Evolutionary conservation across 2,329 filamentous ascomycete genomes (phyloP).

Genomic region (Alternaria panax): DNA sequence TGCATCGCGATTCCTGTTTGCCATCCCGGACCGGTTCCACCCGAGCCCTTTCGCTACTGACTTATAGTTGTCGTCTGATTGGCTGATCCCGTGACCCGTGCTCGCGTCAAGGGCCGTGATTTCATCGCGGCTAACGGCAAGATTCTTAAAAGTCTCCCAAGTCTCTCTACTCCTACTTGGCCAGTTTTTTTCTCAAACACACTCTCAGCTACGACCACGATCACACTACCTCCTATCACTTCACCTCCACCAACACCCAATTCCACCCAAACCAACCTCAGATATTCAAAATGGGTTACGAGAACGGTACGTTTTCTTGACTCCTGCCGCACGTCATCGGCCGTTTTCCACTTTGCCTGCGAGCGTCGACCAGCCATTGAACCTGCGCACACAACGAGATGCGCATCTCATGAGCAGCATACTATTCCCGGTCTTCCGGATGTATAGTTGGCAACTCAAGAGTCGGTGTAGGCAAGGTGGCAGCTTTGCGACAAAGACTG

Average conservation of each 20-base stretch:
- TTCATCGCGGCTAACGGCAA: constrained; percentile 25
- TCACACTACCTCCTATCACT: not conserved
- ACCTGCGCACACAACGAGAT: constrained; percentile 26
- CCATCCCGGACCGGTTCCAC: constrained; percentile 28
- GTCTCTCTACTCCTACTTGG: constrained; percentile 34
- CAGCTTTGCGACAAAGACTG: constrained; percentile 39
- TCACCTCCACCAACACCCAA: not conserved
- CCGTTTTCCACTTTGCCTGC: constrained; percentile 27
- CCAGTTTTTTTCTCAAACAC: constrained; percentile 34
- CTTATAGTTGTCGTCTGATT: constrained; percentile 24
- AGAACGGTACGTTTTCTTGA: constrained; percentile 46
- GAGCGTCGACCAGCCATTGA: constrained; percentile 33
- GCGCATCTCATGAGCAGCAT: constrained; percentile 11
- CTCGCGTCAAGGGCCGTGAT: constrained; percentile 16
- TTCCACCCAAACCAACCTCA: constrained; percentile 11
- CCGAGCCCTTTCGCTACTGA: constrained; percentile 23
- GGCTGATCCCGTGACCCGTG: constrained; percentile 15
- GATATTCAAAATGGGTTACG: constrained; percentile 51
- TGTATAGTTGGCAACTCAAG: constrained; percentile 10
- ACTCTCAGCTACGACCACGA: constrained; percentile 16
- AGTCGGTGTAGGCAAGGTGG: constrained; percentile 24
- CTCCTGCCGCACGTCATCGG: constrained; percentile 42
- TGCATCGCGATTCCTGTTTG: constrained; percentile 6
- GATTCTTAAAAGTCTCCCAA: constrained; percentile 9
- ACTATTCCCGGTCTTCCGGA: constrained; percentile 1